Base-by-base conservation (phyloP, 164 flowering plant species). In the Magnolia changhungtana region DNA sequence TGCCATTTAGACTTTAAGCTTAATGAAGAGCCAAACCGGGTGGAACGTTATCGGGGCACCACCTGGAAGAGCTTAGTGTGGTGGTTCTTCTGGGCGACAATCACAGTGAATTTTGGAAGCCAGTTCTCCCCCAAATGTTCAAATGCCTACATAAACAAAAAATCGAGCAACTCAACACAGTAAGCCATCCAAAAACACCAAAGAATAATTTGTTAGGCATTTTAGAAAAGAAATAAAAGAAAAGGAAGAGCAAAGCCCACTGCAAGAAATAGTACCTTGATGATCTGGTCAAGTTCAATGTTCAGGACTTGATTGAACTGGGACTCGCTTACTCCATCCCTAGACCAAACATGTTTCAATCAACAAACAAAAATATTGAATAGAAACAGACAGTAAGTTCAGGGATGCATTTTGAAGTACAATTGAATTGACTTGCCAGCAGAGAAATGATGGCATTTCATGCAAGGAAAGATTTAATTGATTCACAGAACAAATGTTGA, bases 301-400 rank as follows among this genome's bases (percentile, higher is more conserved):
- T 93, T 85, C 78, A 93, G 64, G 70, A 93, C 96, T 85, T 93
- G 95, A 74, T 83, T 87, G 72, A 93, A 93, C 72, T 92, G 98
- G 3, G 95, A 85, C 76, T 93, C 93, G 61, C 92, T 88, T 14
- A 93, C 92, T 50, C 98, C 98, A 77, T 92, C 96, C 89, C 98
- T 93, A 78, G 18, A 82, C 55, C 10, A 72, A 74, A 82, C 13
- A 55, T 3, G 61, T 20, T 49, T 14, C 63, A 2, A 13, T 20
- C 61, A 61, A 64, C 67, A n/a, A 55, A 72, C 31, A 68, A 9
- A 45, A 16, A 55, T 5, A 50, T 16, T 52, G 24, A 55, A 67
- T 50, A 52, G 23, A 67, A 55, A 55, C 45, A 37, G 7, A 5
- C 45, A 4, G 45, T 37, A 3, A 37, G 45, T 37, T 37, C 45